These are phyloP conservation scores for Leccinum incarnatum DNA, from an alignment of 768 basidiomycete genomes.

Conservation along the genomic window DNA sequence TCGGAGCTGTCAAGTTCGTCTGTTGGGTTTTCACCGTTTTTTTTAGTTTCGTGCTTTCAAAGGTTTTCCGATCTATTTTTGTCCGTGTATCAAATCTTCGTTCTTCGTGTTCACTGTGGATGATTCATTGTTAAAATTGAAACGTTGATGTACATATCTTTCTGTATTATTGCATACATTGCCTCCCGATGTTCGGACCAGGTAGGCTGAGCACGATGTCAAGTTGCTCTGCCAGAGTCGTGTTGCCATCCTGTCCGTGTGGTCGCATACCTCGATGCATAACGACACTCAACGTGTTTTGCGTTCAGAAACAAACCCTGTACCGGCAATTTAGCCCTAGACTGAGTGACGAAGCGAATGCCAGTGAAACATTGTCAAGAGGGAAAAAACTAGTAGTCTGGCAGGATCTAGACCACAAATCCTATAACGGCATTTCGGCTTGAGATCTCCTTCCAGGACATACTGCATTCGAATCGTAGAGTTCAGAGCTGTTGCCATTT, in stretches of 20 bases:
- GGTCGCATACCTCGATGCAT: no score
- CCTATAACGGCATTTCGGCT: neutral
- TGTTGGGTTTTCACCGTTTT: neutral
- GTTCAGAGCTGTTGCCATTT: neutral
- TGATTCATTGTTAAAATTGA: neutral
- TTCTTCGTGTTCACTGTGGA: conserved; percentile 8
- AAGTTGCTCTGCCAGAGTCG: no score
- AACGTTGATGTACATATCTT: neutral
- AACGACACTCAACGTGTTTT: no score
- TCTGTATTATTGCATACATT: no score
- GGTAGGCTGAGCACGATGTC: no score
- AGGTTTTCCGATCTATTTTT: neutral
- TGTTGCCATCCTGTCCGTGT: no score
- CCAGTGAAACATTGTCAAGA: neutral
- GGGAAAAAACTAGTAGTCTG: neutral
- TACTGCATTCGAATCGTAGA: no score
- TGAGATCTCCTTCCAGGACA: neutral
- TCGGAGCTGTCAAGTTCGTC: neutral
- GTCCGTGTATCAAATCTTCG: conserved; percentile 8
- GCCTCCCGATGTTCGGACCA: no score
- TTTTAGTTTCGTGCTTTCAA: conserved; percentile 12
- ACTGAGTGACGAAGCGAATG: neutral
- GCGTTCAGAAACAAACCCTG: no score
- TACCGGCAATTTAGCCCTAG: no score
- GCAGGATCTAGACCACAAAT: neutral